Conservation (phyloP, 164 flowering plant genomes). For the Pachysandra terminalis region DNA sequence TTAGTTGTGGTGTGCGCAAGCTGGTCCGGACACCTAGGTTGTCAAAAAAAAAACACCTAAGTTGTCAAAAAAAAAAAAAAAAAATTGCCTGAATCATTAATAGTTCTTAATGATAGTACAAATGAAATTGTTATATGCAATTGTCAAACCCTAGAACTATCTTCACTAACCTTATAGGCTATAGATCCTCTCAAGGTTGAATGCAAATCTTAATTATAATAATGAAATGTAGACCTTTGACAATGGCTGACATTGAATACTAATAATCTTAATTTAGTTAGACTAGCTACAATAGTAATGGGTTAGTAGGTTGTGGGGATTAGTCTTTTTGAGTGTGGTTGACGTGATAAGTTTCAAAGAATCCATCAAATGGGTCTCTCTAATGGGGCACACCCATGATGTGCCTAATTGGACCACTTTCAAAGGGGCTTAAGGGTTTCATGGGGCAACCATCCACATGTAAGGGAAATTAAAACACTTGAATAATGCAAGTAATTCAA, state of each 20-base stretch:
- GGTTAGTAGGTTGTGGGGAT: constrained; percentile 5
- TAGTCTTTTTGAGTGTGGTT: neutral
- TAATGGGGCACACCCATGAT: constrained; percentile 7
- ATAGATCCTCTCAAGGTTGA: too few relatives aligned
- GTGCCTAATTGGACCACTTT: constrained; percentile 14
- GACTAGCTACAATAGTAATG: neutral
- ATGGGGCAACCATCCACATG: constrained; percentile 2
- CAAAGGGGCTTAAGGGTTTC: neutral
- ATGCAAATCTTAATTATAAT: neutral
- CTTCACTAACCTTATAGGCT: too few relatives aligned
- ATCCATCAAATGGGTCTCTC: neutral
- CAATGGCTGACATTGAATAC: neutral
- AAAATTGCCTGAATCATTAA: too few relatives aligned
- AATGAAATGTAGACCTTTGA: neutral
- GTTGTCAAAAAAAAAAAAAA: too few relatives aligned
- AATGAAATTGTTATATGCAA: too few relatives aligned
- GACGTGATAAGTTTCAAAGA: constrained; percentile 3
- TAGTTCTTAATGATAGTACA: too few relatives aligned
- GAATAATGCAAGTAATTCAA: too few relatives aligned
- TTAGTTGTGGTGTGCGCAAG: too few relatives aligned
- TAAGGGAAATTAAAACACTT: neutral
- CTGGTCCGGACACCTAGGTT: too few relatives aligned
- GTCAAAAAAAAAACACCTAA: too few relatives aligned
- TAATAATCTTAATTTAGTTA: neutral
- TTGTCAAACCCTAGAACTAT: too few relatives aligned